Evolutionary conservation across 108 stramenopile species (phyloP), one percentile per base, ranked within the genome.

Genomic region (Aureococcus anophagefferens): DNA sequence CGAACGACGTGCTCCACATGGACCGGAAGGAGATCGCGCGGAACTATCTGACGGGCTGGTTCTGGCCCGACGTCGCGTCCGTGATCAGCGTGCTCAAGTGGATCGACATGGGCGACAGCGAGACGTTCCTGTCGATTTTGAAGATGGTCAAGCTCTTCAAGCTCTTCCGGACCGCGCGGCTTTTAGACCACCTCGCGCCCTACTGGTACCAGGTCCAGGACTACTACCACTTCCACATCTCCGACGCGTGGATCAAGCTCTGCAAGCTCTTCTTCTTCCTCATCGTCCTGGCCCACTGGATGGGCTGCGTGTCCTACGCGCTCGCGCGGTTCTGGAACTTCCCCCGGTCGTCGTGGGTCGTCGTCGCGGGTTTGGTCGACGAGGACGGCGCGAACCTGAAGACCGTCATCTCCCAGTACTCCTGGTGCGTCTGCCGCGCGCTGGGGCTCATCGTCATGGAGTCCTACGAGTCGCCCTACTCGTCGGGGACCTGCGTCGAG

Each of bases 391-490:
- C n/a, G n/a, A n/a, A n/a, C n/a, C n/a, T n/a, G n/a, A n/a, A n/a
- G n/a, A n/a, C n/a, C n/a, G n/a, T n/a, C n/a, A n/a, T n/a, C n/a
- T 64, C 46, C 21, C 86, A 87, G 74, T 87, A 84, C 81, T 77
- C 68, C 46, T 87, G 86, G 86, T 76, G 80, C 13, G 83, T 87
- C 46, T 87, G 81, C 46, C 85, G 85, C 68, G 86, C 86, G 31
- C 66, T 87, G 67, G 84, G 81, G 33, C 86, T 85, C 59, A 87
- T 87, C 84, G 84, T 87, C 35, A 85, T 83, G 82, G 84, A 85
- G 69, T 84, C 84, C 33, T 87, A 85, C 70, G 83, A 87, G 73
- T 85, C 86, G 13, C 86, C 86, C 17, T 84, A 84, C 77, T 78
- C n/a, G n/a, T n/a, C n/a, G n/a, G n/a, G n/a, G n/a, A n/a, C n/a